Evolutionary conservation across 2,329 filamentous ascomycete species (phyloP).

Genomic region (Nemania sp.): DNA sequence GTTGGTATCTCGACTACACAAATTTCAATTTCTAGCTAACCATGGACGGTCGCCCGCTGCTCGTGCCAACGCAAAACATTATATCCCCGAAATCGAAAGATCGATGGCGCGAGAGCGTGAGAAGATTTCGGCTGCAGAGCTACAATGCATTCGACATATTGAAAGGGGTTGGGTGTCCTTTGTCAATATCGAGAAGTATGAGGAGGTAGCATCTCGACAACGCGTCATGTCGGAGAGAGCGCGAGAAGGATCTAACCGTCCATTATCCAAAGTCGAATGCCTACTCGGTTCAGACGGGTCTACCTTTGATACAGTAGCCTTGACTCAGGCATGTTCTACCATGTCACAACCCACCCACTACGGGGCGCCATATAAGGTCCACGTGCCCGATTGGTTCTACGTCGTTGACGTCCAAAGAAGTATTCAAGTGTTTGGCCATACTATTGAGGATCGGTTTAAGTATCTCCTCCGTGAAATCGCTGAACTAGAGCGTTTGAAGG

Average conservation of each 20-base stretch:
- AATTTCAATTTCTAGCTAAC: conserved; percentile 20
- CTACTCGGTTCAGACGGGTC: conserved; percentile 43
- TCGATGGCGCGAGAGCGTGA: conserved; percentile 11
- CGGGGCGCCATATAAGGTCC: conserved; percentile 16
- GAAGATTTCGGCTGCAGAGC: conserved; percentile 25
- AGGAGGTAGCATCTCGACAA: conserved; percentile 30
- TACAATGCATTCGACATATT: conserved; percentile 36
- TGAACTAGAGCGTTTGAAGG: conserved; percentile 33
- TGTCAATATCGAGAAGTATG: conserved; percentile 32
- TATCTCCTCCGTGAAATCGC: conserved; percentile 39
- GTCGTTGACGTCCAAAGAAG: conserved; percentile 26
- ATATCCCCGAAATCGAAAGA: conserved; percentile 14
- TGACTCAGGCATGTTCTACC: conserved; percentile 1
- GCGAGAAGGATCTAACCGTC: neutral
- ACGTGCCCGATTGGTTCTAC: conserved; percentile 46
- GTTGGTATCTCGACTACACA: conserved; percentile 22
- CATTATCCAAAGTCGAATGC: conserved; percentile 36
- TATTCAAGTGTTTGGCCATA: conserved; percentile 33
- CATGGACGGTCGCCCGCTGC: conserved; percentile 7
- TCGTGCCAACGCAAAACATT: conserved; percentile 25
- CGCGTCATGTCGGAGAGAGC: conserved; percentile 12
- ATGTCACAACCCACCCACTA: neutral
- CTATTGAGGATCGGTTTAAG: conserved; percentile 30
- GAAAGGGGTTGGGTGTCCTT: conserved; percentile 37
- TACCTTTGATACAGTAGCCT: conserved; percentile 1